These are phyloP conservation scores for Scedosporium apiospermum DNA, from an alignment of 2,329 filamentous ascomycete species.

Conservation along the genomic window DNA sequence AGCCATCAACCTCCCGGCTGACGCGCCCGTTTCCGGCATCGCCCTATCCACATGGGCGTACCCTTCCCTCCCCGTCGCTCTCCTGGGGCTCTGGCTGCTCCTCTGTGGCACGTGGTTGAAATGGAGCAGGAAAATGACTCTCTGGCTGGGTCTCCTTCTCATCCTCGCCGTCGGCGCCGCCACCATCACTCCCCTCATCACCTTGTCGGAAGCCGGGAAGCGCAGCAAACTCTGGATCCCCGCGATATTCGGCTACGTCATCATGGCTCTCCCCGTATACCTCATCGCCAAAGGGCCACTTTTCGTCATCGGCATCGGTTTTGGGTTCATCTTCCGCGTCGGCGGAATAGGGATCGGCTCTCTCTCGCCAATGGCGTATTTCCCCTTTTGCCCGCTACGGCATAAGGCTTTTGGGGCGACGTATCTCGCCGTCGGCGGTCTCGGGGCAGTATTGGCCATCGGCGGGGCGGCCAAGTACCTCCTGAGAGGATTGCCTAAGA, in stretches of 20 bases:
- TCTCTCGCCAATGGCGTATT: background rate
- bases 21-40: background rate
- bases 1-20: background rate
- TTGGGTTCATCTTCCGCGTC: background rate
- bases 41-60: background rate
- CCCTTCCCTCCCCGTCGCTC: constrained; percentile 1
- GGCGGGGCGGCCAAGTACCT: too few species aligned
- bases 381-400: background rate
- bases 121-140: background rate
- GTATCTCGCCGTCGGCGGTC: background rate
- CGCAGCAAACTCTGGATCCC: background rate
- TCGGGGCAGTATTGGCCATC: too few species aligned
- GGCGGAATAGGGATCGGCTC: background rate
- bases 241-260: background rate
- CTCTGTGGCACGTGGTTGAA: background rate
- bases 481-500: too few species aligned
- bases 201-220: background rate
- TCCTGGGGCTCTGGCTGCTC: background rate
- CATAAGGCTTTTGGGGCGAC: background rate
- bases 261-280: background rate
- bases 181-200: background rate
- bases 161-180: background rate
- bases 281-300: background rate
- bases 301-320: background rate
- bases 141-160: background rate